These are phyloP conservation scores for Apophysomyces sp. DNA, from an alignment of 371 early-diverging fungal species.

Conservation along the genomic window DNA sequence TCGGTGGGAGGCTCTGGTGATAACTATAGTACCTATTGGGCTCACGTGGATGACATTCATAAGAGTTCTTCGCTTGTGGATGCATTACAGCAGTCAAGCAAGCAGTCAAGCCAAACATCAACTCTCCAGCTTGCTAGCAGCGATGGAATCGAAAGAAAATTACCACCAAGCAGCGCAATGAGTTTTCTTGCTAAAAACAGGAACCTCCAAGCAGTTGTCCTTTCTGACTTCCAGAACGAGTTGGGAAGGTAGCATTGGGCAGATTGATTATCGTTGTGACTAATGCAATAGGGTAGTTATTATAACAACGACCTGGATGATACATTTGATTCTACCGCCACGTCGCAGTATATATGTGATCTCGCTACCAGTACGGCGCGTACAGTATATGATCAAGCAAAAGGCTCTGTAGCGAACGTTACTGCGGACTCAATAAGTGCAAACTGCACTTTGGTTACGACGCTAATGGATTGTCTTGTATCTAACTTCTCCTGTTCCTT, in stretches of 20 bases:
- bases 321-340: slow-evolving; percentile 19
- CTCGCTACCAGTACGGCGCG: slow-evolving; percentile 59
- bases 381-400: slow-evolving; percentile 50
- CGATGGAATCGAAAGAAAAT: slow-evolving; percentile 49
- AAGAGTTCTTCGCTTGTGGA: slow-evolving; percentile 20
- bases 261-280: background rate
- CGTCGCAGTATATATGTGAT: slow-evolving; percentile 54
- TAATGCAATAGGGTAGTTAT: slow-evolving; percentile 38
- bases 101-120: background rate
- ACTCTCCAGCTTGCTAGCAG: slow-evolving; percentile 38
- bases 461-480: slow-evolving; percentile 67
- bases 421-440: slow-evolving; percentile 42
- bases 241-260: slow-evolving; percentile 40
- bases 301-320: slow-evolving; percentile 72
- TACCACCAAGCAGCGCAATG: slow-evolving; percentile 81
- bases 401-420: slow-evolving; percentile 32
- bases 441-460: slow-evolving; percentile 48
- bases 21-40: slow-evolving; percentile 28
- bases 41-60: slow-evolving; percentile 45
- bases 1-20: slow-evolving; percentile 38
- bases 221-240: slow-evolving; percentile 59
- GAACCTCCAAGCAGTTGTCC: slow-evolving; percentile 61
- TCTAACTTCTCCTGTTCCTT: slow-evolving; percentile 66
- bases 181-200: slow-evolving; percentile 63
- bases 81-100: slow-evolving; percentile 5